Percentiles rank a stretch among this genome's conserved stretches.
Conservation (phyloP, 1,284 basidiomycete genomes). For the Cystobasidiaceae sp. region DNA sequence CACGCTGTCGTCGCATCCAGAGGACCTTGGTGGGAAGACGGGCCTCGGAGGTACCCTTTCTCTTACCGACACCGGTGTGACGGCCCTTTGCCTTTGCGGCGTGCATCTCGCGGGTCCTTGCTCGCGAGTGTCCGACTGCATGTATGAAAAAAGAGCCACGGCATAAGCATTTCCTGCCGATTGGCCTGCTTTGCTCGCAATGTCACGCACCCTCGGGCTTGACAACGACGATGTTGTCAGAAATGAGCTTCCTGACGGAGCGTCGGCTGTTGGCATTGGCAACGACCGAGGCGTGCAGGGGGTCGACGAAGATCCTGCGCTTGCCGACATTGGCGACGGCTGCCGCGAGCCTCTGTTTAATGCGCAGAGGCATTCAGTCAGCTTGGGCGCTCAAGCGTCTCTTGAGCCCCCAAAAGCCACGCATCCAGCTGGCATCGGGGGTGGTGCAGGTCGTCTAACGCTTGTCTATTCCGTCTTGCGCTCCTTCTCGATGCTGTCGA, state of each 20-base stretch:
- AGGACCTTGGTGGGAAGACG: constrained; percentile 97
- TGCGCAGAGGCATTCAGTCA: no score
- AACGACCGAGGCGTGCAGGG: constrained; percentile 28
- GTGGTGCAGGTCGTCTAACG: neutral
- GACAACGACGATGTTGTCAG: constrained; percentile 59
- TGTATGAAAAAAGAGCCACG: neutral
- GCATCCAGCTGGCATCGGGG: neutral
- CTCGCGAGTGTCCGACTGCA: constrained; percentile 68
- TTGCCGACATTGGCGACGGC: constrained; percentile 95
- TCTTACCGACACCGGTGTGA: constrained; percentile 83
- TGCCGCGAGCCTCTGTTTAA: constrained; percentile 87
- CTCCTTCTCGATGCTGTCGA: neutral
- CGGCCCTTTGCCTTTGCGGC: constrained; percentile 97
- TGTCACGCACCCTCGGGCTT: constrained; percentile 58
- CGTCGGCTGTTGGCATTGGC: constrained; percentile 22
- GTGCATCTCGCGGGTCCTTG: constrained; percentile 83
- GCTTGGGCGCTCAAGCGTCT: no score
- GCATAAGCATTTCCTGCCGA: no score
- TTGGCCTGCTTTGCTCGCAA: no score
- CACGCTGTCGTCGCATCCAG: constrained; percentile 98
- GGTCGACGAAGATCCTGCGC: constrained; percentile 66
- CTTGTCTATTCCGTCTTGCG: neutral
- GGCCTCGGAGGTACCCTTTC: constrained; percentile 97
- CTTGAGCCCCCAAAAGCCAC: neutral
- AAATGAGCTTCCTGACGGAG: constrained; percentile 48